These are phyloP conservation scores for Kalanchoe fedtschenkoi DNA, from an alignment of 164 flowering plant genomes.

Conservation along the genomic window DNA sequence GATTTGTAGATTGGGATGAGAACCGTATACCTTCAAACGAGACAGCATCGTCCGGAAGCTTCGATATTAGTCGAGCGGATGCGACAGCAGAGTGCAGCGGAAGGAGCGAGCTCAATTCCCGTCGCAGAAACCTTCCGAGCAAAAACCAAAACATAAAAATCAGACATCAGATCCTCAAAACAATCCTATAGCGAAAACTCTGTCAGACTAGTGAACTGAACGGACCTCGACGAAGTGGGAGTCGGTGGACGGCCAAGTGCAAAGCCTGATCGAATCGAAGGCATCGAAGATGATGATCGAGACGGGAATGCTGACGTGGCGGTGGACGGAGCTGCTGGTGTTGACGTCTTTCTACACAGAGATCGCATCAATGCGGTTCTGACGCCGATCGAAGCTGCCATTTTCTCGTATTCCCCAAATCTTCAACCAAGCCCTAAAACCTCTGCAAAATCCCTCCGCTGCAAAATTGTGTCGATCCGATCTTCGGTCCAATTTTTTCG, in stretches of 20 bases:
- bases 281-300: conserved; percentile 5
- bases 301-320: background rate
- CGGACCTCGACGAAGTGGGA: conserved; percentile 15
- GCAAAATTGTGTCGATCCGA: too few species aligned
- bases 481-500: too few species aligned
- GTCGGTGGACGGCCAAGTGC: conserved; percentile 9
- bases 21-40: conserved; percentile 19
- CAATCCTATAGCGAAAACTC: background rate
- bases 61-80: conserved; percentile 39
- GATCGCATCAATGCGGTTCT: conserved; percentile 22
- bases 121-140: conserved; percentile 20
- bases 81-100: conserved; percentile 35
- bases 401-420: conserved; percentile 7
- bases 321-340: background rate
- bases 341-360: conserved; percentile 12
- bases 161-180: background rate
- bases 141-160: background rate
- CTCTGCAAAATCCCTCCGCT: conserved; percentile 14
- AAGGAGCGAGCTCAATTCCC: conserved; percentile 32
- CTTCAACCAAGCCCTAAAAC: conserved; percentile 13
- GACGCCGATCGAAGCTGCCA: conserved; percentile 25
- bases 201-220: background rate
- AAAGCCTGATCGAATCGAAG: conserved; percentile 3
- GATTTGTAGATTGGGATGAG: background rate
- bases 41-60: conserved; percentile 25